Percentiles rank a stretch among this genome's conserved stretches.
phyloP scores from a whole-genome alignment of 306 rosid genomes.

The Vigna mungo region DNA sequence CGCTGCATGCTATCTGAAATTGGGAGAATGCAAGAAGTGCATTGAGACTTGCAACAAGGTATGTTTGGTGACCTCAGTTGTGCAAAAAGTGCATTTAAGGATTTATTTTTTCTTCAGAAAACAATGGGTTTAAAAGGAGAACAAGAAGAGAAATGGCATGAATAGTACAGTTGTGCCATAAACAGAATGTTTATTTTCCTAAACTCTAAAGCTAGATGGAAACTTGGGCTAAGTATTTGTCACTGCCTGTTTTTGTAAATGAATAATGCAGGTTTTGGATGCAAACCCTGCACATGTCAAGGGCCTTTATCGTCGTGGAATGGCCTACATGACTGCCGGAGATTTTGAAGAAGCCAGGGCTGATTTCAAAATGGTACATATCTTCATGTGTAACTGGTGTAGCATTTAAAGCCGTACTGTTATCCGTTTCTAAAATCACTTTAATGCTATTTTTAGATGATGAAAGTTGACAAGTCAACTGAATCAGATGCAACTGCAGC shows the following conservation, averaged over 20 bases:
- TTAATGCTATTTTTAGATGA: constrained; percentile 63
- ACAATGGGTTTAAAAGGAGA: background rate
- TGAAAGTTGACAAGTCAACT: constrained; percentile 72
- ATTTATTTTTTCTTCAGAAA: background rate
- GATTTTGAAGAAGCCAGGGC: constrained; percentile 89
- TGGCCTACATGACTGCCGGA: constrained; percentile 88
- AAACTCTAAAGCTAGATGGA: background rate
- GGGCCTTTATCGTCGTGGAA: constrained; percentile 98
- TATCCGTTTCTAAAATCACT: constrained; percentile 36
- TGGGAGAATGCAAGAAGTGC: constrained; percentile 88
- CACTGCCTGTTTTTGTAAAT: constrained; percentile 34
- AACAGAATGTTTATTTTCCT: background rate
- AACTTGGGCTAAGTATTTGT: background rate
- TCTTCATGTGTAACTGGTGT: background rate
- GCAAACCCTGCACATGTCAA: constrained; percentile 90
- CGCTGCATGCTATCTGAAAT: constrained; percentile 84
- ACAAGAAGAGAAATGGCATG: background rate
- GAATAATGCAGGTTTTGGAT: constrained; percentile 74
- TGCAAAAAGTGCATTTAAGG: no score
- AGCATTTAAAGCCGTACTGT: background rate
- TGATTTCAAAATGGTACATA: constrained; percentile 79
- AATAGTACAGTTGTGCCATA: background rate
- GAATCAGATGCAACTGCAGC: constrained; percentile 91
- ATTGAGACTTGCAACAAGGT: constrained; percentile 96
- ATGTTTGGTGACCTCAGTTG: constrained; percentile 42